Evolutionary conservation across 169 alveolate genomes (phyloP), one percentile per base, ranked within the genome.

Genomic region (Cryptosporidium felis): DNA sequence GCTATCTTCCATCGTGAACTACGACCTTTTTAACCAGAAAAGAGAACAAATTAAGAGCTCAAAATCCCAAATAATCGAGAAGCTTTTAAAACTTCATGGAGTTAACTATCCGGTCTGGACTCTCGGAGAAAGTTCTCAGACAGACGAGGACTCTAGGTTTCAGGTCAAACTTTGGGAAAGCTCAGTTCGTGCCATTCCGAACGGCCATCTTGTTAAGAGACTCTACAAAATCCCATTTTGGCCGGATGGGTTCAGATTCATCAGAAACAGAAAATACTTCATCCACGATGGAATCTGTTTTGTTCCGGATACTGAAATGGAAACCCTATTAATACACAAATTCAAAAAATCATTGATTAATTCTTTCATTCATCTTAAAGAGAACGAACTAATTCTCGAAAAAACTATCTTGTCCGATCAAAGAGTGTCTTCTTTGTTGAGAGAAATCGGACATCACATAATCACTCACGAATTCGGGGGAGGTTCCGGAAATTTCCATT

Each of bases 1-100:
- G 28, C 90, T 93, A 45, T 92, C 88, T 2, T 53, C 62, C 34
- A 60, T 80, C 34, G 41, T 80, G 14, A 80, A 53, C 38, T 53
- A 49, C 10, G 56, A 74, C 56, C 38, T 74, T 53, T 74, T 74
- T 51, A 65, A 46, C 18, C 53, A 44, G 3, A 74, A 74, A 18
- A 49, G 59, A 1, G 65, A 74, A 2, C 38, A 74, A 53, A 51
- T 74, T 47, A 56, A 56, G 32, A 74, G 61, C 12, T 53, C 36
- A 38, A 74, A 74, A 38, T 26, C 42, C 2, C 10, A 18, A 1
- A 47, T 74, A 6, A 74, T 74, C 38, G 67, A 74, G 40, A 74
- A 74, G 26, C 36, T 74, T 53, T 23, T 74, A 5, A 38, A 36
- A 51, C 10, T 36, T 23, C 14, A 38, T 0, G 74, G 82, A 34